Conservation (phyloP, 2,329 filamentous ascomycete genomes). For the Fusarium veterinarium region DNA sequence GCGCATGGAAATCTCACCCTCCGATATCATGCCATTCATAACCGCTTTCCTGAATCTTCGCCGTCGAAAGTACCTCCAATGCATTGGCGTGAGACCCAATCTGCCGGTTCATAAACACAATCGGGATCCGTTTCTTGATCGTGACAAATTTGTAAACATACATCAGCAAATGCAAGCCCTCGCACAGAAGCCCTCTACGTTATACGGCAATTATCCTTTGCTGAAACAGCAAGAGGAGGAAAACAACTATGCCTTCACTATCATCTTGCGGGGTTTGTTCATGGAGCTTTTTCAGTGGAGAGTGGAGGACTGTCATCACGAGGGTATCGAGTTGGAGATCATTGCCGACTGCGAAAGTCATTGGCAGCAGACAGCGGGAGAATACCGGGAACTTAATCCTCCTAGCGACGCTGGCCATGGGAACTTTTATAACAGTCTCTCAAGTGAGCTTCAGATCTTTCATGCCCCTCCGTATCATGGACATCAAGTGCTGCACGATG, state of each 20-base stretch:
- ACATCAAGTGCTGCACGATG: background rate
- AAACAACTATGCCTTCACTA: background rate
- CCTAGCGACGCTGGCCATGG: rapidly evolving
- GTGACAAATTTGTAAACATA: rapidly evolving
- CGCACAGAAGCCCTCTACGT: rapidly evolving
- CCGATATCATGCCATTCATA: background rate
- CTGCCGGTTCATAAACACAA: background rate
- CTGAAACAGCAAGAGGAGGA: background rate
- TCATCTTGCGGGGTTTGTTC: background rate
- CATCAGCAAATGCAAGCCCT: background rate
- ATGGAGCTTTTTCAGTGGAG: background rate
- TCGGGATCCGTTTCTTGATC: background rate
- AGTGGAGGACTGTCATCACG: background rate
- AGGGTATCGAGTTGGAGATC: background rate
- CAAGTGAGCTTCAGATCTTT: background rate
- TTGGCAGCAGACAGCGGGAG: background rate
- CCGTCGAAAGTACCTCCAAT: background rate
- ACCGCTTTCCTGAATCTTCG: background rate
- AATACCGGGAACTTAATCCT: background rate
- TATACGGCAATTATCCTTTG: background rate
- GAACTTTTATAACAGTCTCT: background rate
- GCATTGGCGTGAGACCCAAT: background rate
- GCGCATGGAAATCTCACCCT: rapidly evolving
- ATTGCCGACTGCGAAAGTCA: background rate
- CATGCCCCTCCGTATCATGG: background rate